These are phyloP conservation scores for Musa itinerans DNA, from an alignment of 176 grass and related monocot genomes.

Conservation along the genomic window DNA sequence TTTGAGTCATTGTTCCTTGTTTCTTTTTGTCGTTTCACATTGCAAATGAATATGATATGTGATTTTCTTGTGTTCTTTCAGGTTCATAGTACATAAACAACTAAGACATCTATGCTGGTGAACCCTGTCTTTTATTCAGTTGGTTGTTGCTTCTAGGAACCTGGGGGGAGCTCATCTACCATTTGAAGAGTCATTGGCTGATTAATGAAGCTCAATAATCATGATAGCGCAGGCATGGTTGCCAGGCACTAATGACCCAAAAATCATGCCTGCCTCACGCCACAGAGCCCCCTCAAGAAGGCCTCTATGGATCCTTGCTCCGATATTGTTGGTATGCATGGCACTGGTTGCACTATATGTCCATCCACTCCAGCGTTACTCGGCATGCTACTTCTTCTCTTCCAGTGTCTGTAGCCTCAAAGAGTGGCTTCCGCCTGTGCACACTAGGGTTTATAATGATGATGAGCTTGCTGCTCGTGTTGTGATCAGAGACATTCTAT, in stretches of 20 bases:
- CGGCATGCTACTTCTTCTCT: constrained; percentile 68
- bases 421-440: constrained; percentile 49
- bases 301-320: constrained; percentile 60
- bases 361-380: constrained; percentile 54
- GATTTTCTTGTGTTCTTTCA: background rate
- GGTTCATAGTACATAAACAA: background rate
- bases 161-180: background rate
- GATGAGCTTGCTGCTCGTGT: constrained; percentile 62
- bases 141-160: background rate
- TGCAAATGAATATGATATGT: background rate
- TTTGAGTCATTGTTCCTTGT: background rate
- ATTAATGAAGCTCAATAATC: constrained; percentile 5
- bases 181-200: background rate
- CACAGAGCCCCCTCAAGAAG: constrained; percentile 59
- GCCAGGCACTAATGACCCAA: constrained; percentile 13
- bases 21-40: background rate
- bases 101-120: background rate
- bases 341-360: constrained; percentile 48
- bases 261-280: constrained; percentile 47
- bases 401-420: constrained; percentile 48
- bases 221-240: constrained; percentile 29
- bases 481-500: constrained; percentile 67
- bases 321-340: constrained; percentile 58
- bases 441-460: constrained; percentile 70
- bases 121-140: background rate